Conservation (phyloP, 2,329 filamentous ascomycete genomes). For the Fusarium keratoplasticum region DNA sequence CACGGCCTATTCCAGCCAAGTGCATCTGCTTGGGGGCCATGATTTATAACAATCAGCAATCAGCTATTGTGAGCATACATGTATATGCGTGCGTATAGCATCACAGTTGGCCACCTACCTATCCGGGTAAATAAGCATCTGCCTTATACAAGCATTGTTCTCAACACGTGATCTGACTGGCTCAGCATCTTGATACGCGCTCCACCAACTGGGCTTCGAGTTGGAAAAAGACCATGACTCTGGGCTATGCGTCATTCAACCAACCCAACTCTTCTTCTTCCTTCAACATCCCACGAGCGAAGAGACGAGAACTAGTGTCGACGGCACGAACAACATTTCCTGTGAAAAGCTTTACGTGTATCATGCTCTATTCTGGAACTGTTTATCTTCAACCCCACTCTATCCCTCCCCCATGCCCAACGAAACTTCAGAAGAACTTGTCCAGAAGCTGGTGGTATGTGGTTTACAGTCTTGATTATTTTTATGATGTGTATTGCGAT, state of each 20-base stretch:
- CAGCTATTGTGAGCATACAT: not conserved
- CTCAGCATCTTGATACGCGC: conserved; percentile 12
- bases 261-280: conserved; percentile 10
- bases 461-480: not conserved
- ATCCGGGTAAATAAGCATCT: not conserved
- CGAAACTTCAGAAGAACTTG: conserved; percentile 36
- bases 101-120: not conserved
- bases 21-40: not conserved
- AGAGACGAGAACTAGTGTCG: not conserved
- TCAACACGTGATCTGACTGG: conserved; percentile 25
- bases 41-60: not conserved
- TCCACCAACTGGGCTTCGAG: conserved; percentile 17
- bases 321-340: not conserved
- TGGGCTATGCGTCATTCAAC: conserved; percentile 32
- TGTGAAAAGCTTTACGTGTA: conserved; percentile 18
- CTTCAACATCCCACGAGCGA: conserved; percentile 6
- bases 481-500: not conserved
- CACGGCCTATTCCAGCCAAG: not conserved
- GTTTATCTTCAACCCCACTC: conserved; percentile 17
- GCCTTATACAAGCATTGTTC: not conserved
- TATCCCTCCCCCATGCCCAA: conserved; percentile 38
- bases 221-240: conserved; percentile 29
- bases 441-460: conserved; percentile 48
- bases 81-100: not conserved
- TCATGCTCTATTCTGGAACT: conserved; percentile 37